A percentile compares a stretch with the other conserved stretches of the same genome.
phyloP scores from a whole-genome alignment of 78 protist genomes.

The Cyanophora paradoxa region DNA sequence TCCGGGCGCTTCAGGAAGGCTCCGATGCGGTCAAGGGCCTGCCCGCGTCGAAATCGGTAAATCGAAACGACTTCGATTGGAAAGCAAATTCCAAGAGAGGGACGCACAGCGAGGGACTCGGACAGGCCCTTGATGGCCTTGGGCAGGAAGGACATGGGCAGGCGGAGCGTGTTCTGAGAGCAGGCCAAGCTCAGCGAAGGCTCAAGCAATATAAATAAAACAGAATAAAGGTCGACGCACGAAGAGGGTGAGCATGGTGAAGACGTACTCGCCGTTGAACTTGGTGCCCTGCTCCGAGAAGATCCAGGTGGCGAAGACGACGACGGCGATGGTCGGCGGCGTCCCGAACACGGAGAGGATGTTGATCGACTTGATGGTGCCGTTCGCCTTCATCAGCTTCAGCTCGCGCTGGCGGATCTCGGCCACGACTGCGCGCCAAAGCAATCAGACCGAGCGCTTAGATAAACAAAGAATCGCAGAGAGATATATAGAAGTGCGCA shows the following conservation, averaged over 20 bases:
- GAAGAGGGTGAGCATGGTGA: background rate
- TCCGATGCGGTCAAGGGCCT: background rate
- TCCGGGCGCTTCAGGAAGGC: background rate
- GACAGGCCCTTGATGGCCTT: background rate
- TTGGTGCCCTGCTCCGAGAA: background rate
- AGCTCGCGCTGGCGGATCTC: background rate
- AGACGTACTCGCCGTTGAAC: background rate
- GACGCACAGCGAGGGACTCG: background rate
- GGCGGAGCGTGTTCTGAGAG: background rate
- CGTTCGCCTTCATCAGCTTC: background rate
- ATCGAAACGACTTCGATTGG: background rate
- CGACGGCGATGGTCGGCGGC: slow-evolving; percentile 3
- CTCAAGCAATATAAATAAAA: background rate
- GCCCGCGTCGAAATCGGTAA: slow-evolving; percentile 1
- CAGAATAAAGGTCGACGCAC: background rate
- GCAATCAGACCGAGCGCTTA: too few relatives aligned
- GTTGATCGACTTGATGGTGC: background rate
- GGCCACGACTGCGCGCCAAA: too few relatives aligned
- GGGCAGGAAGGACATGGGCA: slow-evolving; percentile 53
- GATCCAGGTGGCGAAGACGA: background rate
- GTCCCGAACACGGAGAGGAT: background rate
- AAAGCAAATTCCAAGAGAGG: background rate
- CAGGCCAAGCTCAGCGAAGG: background rate
- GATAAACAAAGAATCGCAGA: too few relatives aligned
- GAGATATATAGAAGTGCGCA: too few relatives aligned